These are phyloP conservation scores for Paulownia fortunei DNA, from an alignment of 257 asterid genomes.

Conservation along the genomic window DNA sequence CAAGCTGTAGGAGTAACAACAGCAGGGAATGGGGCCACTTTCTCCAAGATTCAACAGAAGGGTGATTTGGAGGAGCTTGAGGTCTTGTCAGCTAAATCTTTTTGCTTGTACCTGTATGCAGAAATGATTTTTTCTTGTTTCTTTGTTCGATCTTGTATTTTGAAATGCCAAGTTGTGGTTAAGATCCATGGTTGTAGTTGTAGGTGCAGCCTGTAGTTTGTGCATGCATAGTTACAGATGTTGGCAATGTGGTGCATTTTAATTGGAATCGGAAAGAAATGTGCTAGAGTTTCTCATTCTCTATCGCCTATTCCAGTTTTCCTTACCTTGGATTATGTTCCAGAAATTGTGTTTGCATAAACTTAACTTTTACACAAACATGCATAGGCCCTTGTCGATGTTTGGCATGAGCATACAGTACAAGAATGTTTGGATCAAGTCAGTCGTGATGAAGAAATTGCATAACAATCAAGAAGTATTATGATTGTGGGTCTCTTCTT, in stretches of 20 bases:
- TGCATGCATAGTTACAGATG: conserved; percentile 1
- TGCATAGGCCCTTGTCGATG: not conserved
- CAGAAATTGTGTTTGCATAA: conserved; percentile 2
- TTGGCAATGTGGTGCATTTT: conserved; percentile 2
- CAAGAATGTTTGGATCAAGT: not conserved
- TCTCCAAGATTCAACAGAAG: conserved; percentile 38
- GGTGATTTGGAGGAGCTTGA: conserved; percentile 77
- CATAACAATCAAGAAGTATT: not conserved
- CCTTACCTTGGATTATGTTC: not conserved
- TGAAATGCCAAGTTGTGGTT: not conserved
- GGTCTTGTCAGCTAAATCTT: conserved; percentile 53
- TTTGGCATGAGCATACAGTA: not conserved
- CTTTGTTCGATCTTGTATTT: conserved; percentile 11
- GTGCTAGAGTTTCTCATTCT: not conserved
- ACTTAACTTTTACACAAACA: not conserved
- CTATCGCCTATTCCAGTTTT: not conserved
- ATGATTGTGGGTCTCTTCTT: not conserved
- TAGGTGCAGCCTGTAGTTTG: conserved; percentile 12
- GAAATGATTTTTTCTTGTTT: conserved; percentile 7
- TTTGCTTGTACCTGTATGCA: conserved; percentile 4
- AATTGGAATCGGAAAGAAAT: not conserved
- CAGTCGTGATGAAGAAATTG: not conserved
- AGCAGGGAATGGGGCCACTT: conserved; percentile 37
- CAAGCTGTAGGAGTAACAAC: conserved; percentile 38
- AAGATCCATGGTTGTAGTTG: not conserved